Evolutionary conservation across 345 rosid species (phyloP).

Genomic region (Eucalyptus erythrocorys): DNA sequence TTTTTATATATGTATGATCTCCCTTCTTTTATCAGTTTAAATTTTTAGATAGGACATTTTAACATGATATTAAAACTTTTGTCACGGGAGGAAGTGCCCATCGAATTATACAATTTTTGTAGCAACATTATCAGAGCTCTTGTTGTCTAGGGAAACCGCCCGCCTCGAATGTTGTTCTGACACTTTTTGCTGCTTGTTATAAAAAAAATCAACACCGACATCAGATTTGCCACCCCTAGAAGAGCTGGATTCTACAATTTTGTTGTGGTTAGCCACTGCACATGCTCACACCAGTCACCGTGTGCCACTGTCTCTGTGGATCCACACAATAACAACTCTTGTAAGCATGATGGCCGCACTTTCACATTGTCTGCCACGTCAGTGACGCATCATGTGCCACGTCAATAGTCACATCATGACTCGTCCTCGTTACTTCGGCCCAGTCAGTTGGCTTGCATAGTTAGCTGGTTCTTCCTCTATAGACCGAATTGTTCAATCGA

Average conservation of each 20-base stretch:
- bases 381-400: background rate
- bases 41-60: accelerated
- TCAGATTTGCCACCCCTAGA: background rate
- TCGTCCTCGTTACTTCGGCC: background rate
- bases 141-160: background rate
- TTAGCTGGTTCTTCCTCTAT: background rate
- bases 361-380: background rate
- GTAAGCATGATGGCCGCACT: background rate
- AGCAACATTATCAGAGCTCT: background rate
- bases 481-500: background rate
- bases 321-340: background rate
- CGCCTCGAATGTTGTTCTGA: background rate
- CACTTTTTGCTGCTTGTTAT: background rate
- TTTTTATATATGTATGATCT: background rate
- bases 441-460: background rate
- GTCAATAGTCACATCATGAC: background rate
- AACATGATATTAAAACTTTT: background rate
- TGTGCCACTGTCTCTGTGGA: background rate
- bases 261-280: background rate
- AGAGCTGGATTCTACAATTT: background rate
- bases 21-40: accelerated
- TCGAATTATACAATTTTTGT: background rate
- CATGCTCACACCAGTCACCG: background rate
- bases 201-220: background rate
- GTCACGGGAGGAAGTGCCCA: background rate